Evolutionary conservation across 768 basidiomycete genomes (phyloP), one percentile per base, ranked within the genome.

Genomic region (Clavulina sp.): DNA sequence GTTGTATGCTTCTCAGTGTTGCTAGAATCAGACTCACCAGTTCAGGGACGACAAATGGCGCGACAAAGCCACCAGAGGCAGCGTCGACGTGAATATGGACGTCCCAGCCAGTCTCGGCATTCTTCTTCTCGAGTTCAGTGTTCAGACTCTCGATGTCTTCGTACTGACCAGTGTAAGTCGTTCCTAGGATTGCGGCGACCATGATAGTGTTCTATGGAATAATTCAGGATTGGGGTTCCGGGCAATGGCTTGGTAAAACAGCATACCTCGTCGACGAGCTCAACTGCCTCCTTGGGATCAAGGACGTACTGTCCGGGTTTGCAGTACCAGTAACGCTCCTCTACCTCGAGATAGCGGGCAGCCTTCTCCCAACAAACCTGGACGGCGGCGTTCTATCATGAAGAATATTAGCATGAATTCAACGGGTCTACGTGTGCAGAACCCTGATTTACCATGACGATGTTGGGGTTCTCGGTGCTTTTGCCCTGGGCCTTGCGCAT

Each of bases 101-200:
- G 46, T 62, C 63, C 54, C 61, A 66, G 19, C 71, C 72, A 0
- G 69, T 72, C 26, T 46, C 43, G 13, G 9, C 26, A 26, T 46
- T 46, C 55, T 64, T 57, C 24, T 30, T 32, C 54, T 56, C 54
- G 24, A 55, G 52, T 34, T 55, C 55, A 21, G 54, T 54, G 71
- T 18, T 54, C 5, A 84, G 70, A 36, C 79, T 77, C 0, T 81
- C 70, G 30, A 95, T 89, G 9, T 81, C 78, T 59, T 93, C 91
- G 59, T 71, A 77, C 57, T 69, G 69, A 18, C 72, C 75, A 4
- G 75, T 76, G 57, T 70, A 72, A 24, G 71, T 74, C 28, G 65
- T 62, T 57, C 64, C 61, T 19, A 62, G 60, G 40, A 58, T 52
- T 52, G 75, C 76, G 55, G 76, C 80, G 50, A 82, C 66, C 31